A percentile compares a stretch with the other conserved stretches of the same genome.
phyloP scores from a whole-genome alignment of 345 rosid genomes.

The Carallia pectinifolia region DNA sequence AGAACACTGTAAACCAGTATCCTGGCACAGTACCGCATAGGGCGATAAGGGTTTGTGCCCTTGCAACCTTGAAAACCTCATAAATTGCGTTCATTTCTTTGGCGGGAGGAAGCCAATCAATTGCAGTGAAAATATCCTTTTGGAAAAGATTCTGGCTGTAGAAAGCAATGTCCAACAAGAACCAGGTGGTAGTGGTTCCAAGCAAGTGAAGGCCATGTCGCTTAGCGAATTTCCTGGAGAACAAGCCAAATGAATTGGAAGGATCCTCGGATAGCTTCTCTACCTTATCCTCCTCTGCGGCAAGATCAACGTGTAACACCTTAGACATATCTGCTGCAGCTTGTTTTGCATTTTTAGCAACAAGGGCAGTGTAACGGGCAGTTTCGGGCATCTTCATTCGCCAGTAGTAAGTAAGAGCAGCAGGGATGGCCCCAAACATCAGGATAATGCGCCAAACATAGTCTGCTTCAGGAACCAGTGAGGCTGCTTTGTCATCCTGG shows the following conservation, averaged over 20 bases:
- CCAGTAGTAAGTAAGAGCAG: slow-evolving; percentile 28
- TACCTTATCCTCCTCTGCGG: slow-evolving; percentile 15
- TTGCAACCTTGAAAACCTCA: slow-evolving; percentile 22
- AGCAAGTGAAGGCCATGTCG: slow-evolving; percentile 28
- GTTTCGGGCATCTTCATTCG: slow-evolving; percentile 36
- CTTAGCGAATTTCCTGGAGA: slow-evolving; percentile 16
- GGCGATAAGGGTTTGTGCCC: slow-evolving; percentile 29
- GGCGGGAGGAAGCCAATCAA: slow-evolving; percentile 22
- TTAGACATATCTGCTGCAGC: slow-evolving; percentile 30
- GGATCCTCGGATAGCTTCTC: background rate
- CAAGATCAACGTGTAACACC: slow-evolving; percentile 14
- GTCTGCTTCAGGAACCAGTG: slow-evolving; percentile 24
- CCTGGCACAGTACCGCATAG: slow-evolving; percentile 30
- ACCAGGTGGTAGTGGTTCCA: slow-evolving; percentile 28
- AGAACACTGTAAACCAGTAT: slow-evolving; percentile 24
- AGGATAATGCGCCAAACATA: slow-evolving; percentile 29
- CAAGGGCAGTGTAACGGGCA: slow-evolving; percentile 29
- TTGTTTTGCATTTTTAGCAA: slow-evolving; percentile 27
- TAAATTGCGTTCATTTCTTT: slow-evolving; percentile 18
- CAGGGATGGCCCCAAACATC: slow-evolving; percentile 31
- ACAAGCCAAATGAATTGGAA: slow-evolving; percentile 21
- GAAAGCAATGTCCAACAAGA: slow-evolving; percentile 26
- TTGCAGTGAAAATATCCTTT: slow-evolving; percentile 24
- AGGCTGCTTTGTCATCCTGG: background rate
- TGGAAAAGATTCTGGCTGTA: slow-evolving; percentile 34